Evolutionary conservation across 2,329 filamentous ascomycete species (phyloP), one percentile per base, ranked within the genome.

Genomic region (Hawksworthiomyces lignivorus): DNA sequence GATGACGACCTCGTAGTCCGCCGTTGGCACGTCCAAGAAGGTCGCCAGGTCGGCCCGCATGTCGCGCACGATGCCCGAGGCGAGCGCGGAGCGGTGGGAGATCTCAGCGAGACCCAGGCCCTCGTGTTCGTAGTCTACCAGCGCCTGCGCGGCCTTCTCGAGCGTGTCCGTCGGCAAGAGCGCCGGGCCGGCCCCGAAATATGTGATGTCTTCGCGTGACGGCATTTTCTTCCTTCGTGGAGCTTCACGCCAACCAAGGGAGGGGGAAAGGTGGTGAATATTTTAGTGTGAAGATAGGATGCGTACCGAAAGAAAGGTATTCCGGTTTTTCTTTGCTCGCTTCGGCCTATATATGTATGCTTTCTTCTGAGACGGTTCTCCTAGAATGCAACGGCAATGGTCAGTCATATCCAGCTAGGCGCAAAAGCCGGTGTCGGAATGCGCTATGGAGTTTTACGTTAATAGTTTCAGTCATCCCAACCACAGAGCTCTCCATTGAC

Each of bases 101-200:
- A 94, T 87, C 64, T 97, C 90, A 49, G 85, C 87, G 32, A 96
- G 75, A 39, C 88, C 88, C 41, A 96, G 73, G 44, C 90, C 90
- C 29, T 80, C 86, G 59, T 77, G 71, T 35, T 90, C 70, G 69
- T 80, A 94, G 70, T 96, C 84, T 50, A 94, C 63, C 5, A 97
- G 79, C 2, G 85, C 84, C 58, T 78, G 62, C 2, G 87, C 80
- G 38, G 87, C 88, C 33, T 70, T 72, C 61, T 92, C 79, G 37
- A 96, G 76, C 18, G 96, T 85, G 4, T 77, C 65, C 11, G 86
- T 94, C 19, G 89, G 89, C 15, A 97, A 73, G 24, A 79, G 70
- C n/a, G 90, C 88, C 36, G 90, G 90, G 49, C 90, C 90, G 40
- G 90, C 89, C 48, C 89, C 88, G 54, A 94, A 95, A 65, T 52